These are phyloP conservation scores for Irpex sp. DNA, from an alignment of 1,284 basidiomycete genomes.

Conservation along the genomic window DNA sequence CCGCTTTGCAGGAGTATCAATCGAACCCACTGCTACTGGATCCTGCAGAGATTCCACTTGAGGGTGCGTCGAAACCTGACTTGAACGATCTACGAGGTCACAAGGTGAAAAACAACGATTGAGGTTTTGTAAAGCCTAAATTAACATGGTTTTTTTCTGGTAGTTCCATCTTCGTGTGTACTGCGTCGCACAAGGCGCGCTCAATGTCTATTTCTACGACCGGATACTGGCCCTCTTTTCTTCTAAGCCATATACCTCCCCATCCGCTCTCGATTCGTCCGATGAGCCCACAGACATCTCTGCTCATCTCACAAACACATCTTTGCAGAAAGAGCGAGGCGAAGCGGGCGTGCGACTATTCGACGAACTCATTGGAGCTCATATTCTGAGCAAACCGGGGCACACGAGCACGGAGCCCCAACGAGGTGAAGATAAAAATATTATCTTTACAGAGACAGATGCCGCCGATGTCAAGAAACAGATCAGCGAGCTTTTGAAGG, in stretches of 20 bases:
- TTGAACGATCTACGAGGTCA: slow-evolving; percentile 42
- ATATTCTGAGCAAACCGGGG: slow-evolving; percentile 19
- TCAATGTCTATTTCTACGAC: slow-evolving; percentile 77
- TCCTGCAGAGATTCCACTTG: slow-evolving; percentile 45
- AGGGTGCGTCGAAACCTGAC: slow-evolving; percentile 20
- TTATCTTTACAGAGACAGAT: slow-evolving; percentile 42
- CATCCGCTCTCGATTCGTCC: slow-evolving; percentile 25
- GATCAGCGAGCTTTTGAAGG: slow-evolving; percentile 66
- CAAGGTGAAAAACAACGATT: slow-evolving; percentile 51
- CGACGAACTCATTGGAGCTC: slow-evolving; percentile 69
- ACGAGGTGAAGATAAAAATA: not conserved
- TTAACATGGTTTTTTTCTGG: slow-evolving; percentile 6
- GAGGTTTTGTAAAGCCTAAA: slow-evolving; percentile 11
- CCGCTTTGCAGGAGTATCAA: slow-evolving; percentile 74
- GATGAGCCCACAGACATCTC: slow-evolving; percentile 50
- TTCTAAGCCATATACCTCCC: slow-evolving; percentile 55
- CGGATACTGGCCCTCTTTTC: slow-evolving; percentile 89
- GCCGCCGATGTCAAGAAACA: slow-evolving; percentile 57
- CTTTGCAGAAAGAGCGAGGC: slow-evolving; percentile 74
- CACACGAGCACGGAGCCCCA: not conserved
- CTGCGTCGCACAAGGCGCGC: slow-evolving; percentile 81
- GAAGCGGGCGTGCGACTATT: slow-evolving; percentile 72
- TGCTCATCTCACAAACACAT: slow-evolving; percentile 94
- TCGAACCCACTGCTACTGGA: slow-evolving; percentile 75
- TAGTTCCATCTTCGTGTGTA: slow-evolving; percentile 96